phyloP scores from a whole-genome alignment of 1,284 basidiomycete genomes.

The Chalciporus sp. region DNA sequence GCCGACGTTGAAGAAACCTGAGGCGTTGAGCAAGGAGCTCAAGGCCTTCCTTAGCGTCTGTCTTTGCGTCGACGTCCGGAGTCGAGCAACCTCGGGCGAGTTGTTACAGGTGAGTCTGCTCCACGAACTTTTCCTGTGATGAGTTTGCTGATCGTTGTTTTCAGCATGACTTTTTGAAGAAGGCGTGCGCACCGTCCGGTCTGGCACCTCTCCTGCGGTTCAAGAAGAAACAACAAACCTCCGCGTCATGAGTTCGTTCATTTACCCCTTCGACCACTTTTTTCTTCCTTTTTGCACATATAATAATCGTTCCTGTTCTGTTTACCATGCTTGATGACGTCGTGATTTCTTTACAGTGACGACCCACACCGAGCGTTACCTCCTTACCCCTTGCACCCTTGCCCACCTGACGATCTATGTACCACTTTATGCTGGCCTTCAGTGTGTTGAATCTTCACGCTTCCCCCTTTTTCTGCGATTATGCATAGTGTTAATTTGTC shows the following conservation, averaged over 20 bases:
- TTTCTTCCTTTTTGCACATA: conserved; percentile 17
- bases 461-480: not conserved
- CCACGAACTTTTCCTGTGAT: not conserved
- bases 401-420: conserved; percentile 14
- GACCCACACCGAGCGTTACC: not conserved
- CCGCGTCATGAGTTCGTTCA: conserved; percentile 23
- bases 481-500: conserved; percentile 14
- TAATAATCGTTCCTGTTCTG: conserved; percentile 15
- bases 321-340: conserved; percentile 1
- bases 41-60: conserved; percentile 97
- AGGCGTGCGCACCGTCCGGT: conserved; percentile 79
- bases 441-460: not conserved
- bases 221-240: conserved; percentile 48
- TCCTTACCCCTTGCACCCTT: not conserved
- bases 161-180: conserved; percentile 90
- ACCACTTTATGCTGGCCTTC: conserved; percentile 10
- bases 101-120: conserved; percentile 73
- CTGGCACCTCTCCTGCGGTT: conserved; percentile 85
- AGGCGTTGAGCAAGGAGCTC: conserved; percentile 87
- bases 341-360: not conserved
- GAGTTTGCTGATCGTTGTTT: not conserved
- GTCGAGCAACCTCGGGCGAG: conserved; percentile 92
- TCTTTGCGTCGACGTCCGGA: conserved; percentile 95
- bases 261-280: not conserved
- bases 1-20: conserved; percentile 95